Conservation (phyloP, 83 land plant genomes). For the Thuja plicata region DNA sequence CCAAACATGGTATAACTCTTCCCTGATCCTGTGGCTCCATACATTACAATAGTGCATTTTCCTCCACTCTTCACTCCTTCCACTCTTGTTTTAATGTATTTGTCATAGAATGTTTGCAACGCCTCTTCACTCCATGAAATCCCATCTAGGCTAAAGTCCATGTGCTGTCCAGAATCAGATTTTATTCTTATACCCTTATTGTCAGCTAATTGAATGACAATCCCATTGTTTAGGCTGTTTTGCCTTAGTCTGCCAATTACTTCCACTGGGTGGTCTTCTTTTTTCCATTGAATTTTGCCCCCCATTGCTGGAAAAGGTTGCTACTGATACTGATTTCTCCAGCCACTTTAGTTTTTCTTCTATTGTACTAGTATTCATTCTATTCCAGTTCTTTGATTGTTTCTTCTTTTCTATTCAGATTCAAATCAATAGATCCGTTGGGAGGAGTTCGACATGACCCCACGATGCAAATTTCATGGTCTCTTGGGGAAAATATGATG, state of each 20-base stretch:
- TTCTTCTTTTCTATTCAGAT: not conserved
- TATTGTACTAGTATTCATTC: not conserved
- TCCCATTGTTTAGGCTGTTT: not conserved
- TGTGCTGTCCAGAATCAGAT: conserved; percentile 23
- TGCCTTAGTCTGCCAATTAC: conserved; percentile 24
- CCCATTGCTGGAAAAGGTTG: conserved; percentile 3
- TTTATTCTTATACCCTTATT: conserved; percentile 6
- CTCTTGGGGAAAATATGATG: not conserved
- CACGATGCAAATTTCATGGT: not conserved
- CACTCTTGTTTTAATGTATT: conserved; percentile 31
- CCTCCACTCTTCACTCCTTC: conserved; percentile 39
- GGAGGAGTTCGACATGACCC: not conserved
- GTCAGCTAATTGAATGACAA: not conserved
- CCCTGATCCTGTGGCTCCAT: conserved; percentile 43
- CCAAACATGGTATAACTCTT: conserved; percentile 50
- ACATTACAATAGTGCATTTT: conserved; percentile 38
- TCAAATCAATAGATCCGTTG: not conserved
- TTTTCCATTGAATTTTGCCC: conserved; percentile 5
- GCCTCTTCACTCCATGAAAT: conserved; percentile 30
- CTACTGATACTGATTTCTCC: not conserved
- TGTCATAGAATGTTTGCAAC: conserved; percentile 27
- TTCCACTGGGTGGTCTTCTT: conserved; percentile 21
- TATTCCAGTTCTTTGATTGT: not conserved
- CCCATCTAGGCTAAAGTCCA: conserved; percentile 35
- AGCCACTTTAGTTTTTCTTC: not conserved